Evolutionary conservation across 2,329 filamentous ascomycete species (phyloP).

Genomic region (Aspergillus pseudoglaucus): DNA sequence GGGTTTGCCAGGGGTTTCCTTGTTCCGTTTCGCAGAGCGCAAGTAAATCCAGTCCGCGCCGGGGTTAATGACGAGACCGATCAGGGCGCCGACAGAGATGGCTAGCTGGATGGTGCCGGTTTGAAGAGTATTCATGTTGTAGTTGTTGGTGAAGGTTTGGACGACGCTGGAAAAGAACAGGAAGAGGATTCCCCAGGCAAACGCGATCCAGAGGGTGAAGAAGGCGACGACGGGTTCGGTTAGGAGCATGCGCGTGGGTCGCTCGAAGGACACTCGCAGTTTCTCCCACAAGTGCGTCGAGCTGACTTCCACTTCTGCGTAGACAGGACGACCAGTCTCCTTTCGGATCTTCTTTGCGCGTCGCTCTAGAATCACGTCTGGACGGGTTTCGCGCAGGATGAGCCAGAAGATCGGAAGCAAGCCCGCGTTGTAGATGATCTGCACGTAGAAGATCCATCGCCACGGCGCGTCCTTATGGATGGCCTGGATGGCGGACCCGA

Average conservation of each 20-base stretch:
- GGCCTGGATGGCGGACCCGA: conserved; percentile 34
- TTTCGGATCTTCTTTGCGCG: conserved; percentile 35
- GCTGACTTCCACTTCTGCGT: conserved; percentile 20
- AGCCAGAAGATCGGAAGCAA: conserved; percentile 38
- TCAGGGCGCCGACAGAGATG: conserved; percentile 36
- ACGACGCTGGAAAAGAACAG: conserved; percentile 37
- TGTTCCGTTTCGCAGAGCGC: conserved; percentile 19
- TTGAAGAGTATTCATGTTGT: conserved; percentile 28
- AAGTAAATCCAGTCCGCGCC: conserved; percentile 30
- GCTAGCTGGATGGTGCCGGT: conserved; percentile 38
- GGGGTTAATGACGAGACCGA: conserved; percentile 37
- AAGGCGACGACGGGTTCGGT: conserved; percentile 39
- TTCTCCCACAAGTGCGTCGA: conserved; percentile 18
- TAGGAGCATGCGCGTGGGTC: conserved; percentile 33
- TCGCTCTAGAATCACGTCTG: conserved; percentile 36
- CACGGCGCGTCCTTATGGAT: conserved; percentile 30
- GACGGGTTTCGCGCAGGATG: conserved; percentile 36
- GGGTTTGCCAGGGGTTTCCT: conserved; percentile 30
- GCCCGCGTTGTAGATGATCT: conserved; percentile 39
- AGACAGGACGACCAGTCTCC: conserved; percentile 25
- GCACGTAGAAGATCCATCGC: conserved; percentile 43
- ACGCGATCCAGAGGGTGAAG: conserved; percentile 41
- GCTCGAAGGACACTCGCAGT: conserved; percentile 36
- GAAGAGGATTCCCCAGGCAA: conserved; percentile 41
- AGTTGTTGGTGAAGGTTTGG: conserved; percentile 34